phyloP scores from a whole-genome alignment of 768 basidiomycete genomes.

The Phylloporus rhodoxanthus region DNA sequence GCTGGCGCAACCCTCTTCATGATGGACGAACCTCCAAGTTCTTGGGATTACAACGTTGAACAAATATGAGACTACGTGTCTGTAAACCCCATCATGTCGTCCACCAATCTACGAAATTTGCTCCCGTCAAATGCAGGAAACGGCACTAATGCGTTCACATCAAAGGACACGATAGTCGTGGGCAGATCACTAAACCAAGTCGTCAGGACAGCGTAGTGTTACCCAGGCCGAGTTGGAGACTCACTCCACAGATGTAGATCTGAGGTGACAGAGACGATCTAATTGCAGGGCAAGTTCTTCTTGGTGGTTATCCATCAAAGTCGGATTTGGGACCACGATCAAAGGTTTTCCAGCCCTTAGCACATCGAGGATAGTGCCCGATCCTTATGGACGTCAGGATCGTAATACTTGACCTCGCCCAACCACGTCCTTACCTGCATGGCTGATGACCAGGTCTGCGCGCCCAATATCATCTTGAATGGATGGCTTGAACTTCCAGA shows the following conservation, averaged over 20 bases:
- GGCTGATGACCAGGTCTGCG: slow-evolving; percentile 82
- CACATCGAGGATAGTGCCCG: slow-evolving; percentile 90
- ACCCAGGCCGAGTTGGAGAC: slow-evolving; percentile 18
- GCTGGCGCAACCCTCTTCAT: slow-evolving; percentile 36
- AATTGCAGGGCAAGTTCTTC: slow-evolving; percentile 76
- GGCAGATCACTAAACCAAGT: slow-evolving; percentile 43
- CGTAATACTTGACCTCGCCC: background rate
- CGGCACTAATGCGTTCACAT: slow-evolving; percentile 39
- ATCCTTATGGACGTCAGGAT: slow-evolving; percentile 46
- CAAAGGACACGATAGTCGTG: slow-evolving; percentile 46
- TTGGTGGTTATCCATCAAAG: slow-evolving; percentile 91
- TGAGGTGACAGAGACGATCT: slow-evolving; percentile 50
- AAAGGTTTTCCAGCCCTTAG: slow-evolving; percentile 69
- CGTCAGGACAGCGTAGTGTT: slow-evolving; percentile 5
- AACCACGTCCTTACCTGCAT: slow-evolving; percentile 64
- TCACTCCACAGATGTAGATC: slow-evolving; percentile 53
- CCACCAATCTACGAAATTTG: slow-evolving; percentile 61
- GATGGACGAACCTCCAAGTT: background rate
- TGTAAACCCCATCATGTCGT: slow-evolving; percentile 72
- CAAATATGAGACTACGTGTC: slow-evolving; percentile 20
- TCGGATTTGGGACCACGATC: slow-evolving; percentile 85
- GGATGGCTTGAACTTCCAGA: slow-evolving; percentile 71
- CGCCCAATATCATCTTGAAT: slow-evolving; percentile 57
- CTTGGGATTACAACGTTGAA: background rate
- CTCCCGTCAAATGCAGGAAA: slow-evolving; percentile 68